Evolutionary conservation across 208 protist genomes (phyloP).

Genomic region (Hexamita inflata): DNA sequence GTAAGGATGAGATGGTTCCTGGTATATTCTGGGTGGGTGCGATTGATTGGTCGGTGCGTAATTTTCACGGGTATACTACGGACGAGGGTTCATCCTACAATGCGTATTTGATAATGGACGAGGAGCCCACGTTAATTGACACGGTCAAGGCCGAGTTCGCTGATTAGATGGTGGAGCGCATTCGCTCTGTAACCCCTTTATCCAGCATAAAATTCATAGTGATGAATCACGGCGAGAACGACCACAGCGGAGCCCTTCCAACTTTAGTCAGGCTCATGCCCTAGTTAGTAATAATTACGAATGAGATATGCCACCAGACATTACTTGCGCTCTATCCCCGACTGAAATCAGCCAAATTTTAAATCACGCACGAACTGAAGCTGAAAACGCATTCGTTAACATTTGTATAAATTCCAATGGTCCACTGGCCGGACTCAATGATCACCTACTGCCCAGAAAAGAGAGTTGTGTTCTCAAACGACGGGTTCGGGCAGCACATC

Average conservation of each 20-base stretch:
- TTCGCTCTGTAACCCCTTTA: background rate
- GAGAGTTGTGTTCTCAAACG: background rate
- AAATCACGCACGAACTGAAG: background rate
- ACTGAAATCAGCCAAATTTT: background rate
- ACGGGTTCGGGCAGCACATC: background rate
- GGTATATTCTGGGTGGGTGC: background rate
- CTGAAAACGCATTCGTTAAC: too few relatives aligned
- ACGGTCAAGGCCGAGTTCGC: background rate
- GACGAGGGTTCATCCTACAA: background rate
- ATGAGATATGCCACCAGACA: background rate
- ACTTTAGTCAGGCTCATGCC: background rate
- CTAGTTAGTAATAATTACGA: background rate
- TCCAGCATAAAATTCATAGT: background rate
- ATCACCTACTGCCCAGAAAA: background rate
- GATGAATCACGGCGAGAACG: background rate
- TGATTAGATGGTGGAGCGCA: background rate
- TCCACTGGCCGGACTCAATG: background rate
- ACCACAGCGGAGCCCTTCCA: background rate
- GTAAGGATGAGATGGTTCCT: background rate
- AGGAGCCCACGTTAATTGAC: background rate
- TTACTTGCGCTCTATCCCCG: background rate
- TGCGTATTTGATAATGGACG: background rate
- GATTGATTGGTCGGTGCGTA: background rate
- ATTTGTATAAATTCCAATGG: background rate
- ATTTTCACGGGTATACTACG: background rate